Evolutionary conservation across 1,284 basidiomycete species (phyloP).

Genomic region (Pseudozyma thailandica): DNA sequence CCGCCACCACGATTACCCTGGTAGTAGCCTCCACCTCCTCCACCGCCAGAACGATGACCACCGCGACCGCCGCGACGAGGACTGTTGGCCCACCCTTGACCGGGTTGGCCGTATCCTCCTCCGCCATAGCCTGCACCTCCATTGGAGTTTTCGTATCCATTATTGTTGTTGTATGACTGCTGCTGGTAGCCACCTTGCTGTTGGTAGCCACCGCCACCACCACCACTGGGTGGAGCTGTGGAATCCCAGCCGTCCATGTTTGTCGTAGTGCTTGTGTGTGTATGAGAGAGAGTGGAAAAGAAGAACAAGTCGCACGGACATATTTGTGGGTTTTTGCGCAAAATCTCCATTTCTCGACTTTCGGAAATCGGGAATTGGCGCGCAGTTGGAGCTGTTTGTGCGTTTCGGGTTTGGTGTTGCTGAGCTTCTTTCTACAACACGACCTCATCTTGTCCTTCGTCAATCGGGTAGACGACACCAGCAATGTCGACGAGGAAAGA

Average conservation of each 20-base stretch:
- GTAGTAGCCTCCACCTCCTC: constrained; percentile 23
- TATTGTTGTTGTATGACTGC: constrained; percentile 16
- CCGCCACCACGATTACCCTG: constrained; percentile 21
- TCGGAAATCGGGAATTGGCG: constrained; percentile 20
- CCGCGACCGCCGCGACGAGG: constrained; percentile 44
- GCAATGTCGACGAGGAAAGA: constrained; percentile 52
- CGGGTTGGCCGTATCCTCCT: constrained; percentile 12
- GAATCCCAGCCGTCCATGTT: constrained; percentile 39
- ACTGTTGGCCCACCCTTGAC: constrained; percentile 39
- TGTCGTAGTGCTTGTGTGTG: neutral
- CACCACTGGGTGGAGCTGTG: neutral
- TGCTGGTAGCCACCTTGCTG: constrained; percentile 17
- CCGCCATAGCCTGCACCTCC: neutral
- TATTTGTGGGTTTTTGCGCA: neutral
- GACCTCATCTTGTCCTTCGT: neutral
- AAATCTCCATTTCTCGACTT: neutral
- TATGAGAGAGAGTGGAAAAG: neutral
- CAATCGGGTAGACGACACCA: neutral
- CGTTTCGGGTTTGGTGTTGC: neutral
- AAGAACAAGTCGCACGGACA: neutral
- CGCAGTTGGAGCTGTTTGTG: no score
- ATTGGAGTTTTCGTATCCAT: constrained; percentile 2
- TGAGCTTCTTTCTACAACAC: neutral
- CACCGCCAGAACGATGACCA: constrained; percentile 15
- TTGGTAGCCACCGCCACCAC: neutral